A percentile compares a stretch with the other conserved stretches of the same genome.
These are phyloP conservation scores for Coemansia sp. DNA, from an alignment of 192 early-diverging fungal species.

Conservation along the genomic window DNA sequence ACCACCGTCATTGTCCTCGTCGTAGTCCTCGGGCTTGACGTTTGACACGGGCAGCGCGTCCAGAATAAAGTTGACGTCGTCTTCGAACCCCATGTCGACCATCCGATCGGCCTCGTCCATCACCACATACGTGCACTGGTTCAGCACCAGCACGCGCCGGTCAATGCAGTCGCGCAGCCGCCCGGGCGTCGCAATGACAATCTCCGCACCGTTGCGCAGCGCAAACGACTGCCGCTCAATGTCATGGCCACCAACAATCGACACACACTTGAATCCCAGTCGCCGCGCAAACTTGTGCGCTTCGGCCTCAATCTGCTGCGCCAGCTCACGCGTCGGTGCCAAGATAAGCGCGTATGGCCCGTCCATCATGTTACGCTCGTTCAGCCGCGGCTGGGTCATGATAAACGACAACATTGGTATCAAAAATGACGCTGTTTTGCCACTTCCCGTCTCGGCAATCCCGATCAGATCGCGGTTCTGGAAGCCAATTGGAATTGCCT, in stretches of 20 bases:
- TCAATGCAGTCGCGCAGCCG: conserved; percentile 92
- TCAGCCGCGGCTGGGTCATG: conserved; percentile 71
- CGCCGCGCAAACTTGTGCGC: conserved; percentile 85
- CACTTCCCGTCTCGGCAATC: conserved; percentile 88
- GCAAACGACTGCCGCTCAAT: conserved; percentile 87
- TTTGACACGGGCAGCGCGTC: conserved; percentile 91
- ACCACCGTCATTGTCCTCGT: conserved; percentile 24
- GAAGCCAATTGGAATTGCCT: conserved; percentile 94
- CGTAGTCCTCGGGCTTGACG: conserved; percentile 79
- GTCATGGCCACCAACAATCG: conserved; percentile 82
- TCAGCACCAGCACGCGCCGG: conserved; percentile 81
- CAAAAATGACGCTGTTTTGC: conserved; percentile 95
- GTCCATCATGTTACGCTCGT: conserved; percentile 72
- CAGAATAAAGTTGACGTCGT: conserved; percentile 93
- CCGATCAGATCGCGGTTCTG: conserved; percentile 88
- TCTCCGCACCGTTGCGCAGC: conserved; percentile 89
- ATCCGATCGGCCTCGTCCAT: conserved; percentile 99
- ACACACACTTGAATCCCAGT: conserved; percentile 82
- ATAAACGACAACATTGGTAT: conserved; percentile 96
- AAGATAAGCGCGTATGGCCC: conserved; percentile 94
- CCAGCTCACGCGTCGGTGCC: conserved; percentile 96
- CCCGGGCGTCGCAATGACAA: conserved; percentile 98
- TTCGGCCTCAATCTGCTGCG: conserved; percentile 95
- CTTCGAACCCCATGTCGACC: conserved; percentile 94
- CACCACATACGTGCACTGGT: conserved; percentile 96